These are phyloP conservation scores for Tieghemiomyces parasiticus DNA, from an alignment of 192 early-diverging fungal species.

Conservation along the genomic window DNA sequence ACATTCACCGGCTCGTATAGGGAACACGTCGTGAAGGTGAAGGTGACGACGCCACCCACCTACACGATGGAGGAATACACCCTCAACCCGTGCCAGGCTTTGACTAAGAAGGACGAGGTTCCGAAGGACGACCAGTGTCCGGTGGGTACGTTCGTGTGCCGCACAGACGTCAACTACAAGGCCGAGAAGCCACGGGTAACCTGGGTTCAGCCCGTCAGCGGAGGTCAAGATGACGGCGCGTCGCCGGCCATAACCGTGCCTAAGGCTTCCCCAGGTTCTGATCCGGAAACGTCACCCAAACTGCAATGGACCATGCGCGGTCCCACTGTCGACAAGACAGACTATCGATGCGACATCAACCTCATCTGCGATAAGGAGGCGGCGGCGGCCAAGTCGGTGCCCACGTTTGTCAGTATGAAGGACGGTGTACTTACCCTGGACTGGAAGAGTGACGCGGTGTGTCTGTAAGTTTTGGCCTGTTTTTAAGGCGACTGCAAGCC, in stretches of 20 bases:
- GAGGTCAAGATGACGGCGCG: slow-evolving; percentile 12
- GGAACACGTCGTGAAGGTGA: slow-evolving; percentile 15
- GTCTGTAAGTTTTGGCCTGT: slow-evolving; percentile 17
- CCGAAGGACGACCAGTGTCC: slow-evolving; percentile 25
- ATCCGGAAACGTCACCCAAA: slow-evolving; percentile 15
- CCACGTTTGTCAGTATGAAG: slow-evolving; percentile 15
- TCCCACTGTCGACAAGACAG: slow-evolving; percentile 14
- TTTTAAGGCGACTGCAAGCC: too few relatives aligned
- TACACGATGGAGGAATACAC: slow-evolving; percentile 18
- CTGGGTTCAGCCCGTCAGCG: slow-evolving; percentile 21
- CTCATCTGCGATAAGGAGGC: slow-evolving; percentile 21
- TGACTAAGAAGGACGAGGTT: slow-evolving; percentile 17
- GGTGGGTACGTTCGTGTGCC: slow-evolving; percentile 21
- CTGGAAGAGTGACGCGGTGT: slow-evolving; percentile 26
- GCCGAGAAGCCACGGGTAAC: slow-evolving; percentile 18
- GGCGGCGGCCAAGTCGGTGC: slow-evolving; percentile 18
- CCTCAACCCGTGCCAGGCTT: slow-evolving; percentile 26
- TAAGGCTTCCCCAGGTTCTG: not conserved
- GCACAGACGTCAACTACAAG: slow-evolving; percentile 27
- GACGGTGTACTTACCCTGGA: slow-evolving; percentile 24
- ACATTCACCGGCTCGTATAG: not conserved
- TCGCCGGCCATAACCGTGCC: slow-evolving; percentile 18
- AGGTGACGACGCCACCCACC: slow-evolving; percentile 25
- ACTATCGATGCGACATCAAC: slow-evolving; percentile 23
- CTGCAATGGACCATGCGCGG: slow-evolving; percentile 25